phyloP scores from a whole-genome alignment of 257 asterid genomes.

The Orobanche coerulescens region DNA sequence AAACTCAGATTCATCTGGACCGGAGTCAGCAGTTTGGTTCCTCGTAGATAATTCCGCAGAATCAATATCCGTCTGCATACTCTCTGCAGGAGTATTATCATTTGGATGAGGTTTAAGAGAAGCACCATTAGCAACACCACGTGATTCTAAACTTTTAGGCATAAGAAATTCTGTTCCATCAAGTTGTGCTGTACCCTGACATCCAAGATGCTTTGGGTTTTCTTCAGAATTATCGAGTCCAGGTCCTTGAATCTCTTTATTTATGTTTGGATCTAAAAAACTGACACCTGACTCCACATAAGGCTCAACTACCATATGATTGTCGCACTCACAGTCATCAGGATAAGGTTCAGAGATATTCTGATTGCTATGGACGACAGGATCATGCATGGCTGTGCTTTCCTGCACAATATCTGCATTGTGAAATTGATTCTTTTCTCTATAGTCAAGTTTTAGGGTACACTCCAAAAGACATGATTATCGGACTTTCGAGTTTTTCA shows the following conservation, averaged over 20 bases:
- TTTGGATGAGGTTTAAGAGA: slow-evolving; percentile 18
- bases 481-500: slow-evolving; percentile 15
- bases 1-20: slow-evolving; percentile 58
- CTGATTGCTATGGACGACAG: slow-evolving; percentile 15
- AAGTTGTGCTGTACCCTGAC: slow-evolving; percentile 5
- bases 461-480: slow-evolving; percentile 3
- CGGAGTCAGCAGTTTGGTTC: slow-evolving; percentile 32
- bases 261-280: slow-evolving; percentile 12
- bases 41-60: slow-evolving; percentile 23
- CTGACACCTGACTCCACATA: slow-evolving; percentile 12
- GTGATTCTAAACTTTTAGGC: not conserved
- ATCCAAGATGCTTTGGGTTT: not conserved
- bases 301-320: not conserved
- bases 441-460: slow-evolving; percentile 12
- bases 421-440: slow-evolving; percentile 13
- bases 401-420: slow-evolving; percentile 27
- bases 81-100: slow-evolving; percentile 25
- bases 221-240: slow-evolving; percentile 30
- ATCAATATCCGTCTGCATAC: slow-evolving; percentile 27
- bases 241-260: slow-evolving; percentile 29
- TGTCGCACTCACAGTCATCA: slow-evolving; percentile 27
- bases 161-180: slow-evolving; percentile 15
- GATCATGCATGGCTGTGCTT: slow-evolving; percentile 13
- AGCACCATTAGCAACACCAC: not conserved
- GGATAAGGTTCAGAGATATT: slow-evolving; percentile 27